phyloP scores from a whole-genome alignment of 2,329 filamentous ascomycete genomes.

The Cordyceps farinosa region DNA sequence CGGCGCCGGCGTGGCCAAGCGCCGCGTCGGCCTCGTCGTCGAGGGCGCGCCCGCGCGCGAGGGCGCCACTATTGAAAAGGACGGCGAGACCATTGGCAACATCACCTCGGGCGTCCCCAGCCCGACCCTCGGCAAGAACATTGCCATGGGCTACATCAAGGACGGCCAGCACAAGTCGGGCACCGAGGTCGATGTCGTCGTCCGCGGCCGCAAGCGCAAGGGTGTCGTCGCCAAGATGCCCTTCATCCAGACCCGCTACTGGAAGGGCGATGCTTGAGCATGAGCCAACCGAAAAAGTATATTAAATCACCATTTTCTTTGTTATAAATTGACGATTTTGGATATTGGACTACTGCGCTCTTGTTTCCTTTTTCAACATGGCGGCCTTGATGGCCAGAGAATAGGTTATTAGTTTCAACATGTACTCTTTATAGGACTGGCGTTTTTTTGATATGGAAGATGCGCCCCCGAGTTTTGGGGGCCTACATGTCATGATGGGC shows the following conservation, averaged over 20 bases:
- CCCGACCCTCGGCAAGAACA: slow-evolving; percentile 82
- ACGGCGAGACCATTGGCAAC: slow-evolving; percentile 66
- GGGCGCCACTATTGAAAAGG: slow-evolving; percentile 72
- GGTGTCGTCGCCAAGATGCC: slow-evolving; percentile 84
- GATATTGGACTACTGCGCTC: background rate
- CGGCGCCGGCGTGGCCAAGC: slow-evolving; percentile 63
- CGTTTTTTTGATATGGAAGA: slow-evolving; percentile 4
- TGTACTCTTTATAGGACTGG: slow-evolving; percentile 17
- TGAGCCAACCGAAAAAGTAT: background rate
- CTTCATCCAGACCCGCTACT: slow-evolving; percentile 78
- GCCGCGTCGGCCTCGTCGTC: slow-evolving; percentile 77
- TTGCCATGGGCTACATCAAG: slow-evolving; percentile 91
- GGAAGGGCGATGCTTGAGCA: slow-evolving; percentile 37
- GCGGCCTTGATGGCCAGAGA: background rate
- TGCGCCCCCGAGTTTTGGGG: background rate
- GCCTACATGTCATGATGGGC: background rate
- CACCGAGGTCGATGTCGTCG: slow-evolving; percentile 73
- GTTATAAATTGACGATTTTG: slow-evolving; percentile 14
- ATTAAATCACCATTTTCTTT: background rate
- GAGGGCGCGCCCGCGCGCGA: slow-evolving; percentile 87
- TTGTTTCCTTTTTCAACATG: slow-evolving; percentile 5
- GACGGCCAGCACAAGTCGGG: slow-evolving; percentile 79
- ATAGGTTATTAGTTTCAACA: slow-evolving; percentile 18
- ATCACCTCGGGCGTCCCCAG: slow-evolving; percentile 90
- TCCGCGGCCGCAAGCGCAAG: slow-evolving; percentile 72